phyloP scores from a whole-genome alignment of 169 alveolate species.

The Plasmodium fragile region DNA sequence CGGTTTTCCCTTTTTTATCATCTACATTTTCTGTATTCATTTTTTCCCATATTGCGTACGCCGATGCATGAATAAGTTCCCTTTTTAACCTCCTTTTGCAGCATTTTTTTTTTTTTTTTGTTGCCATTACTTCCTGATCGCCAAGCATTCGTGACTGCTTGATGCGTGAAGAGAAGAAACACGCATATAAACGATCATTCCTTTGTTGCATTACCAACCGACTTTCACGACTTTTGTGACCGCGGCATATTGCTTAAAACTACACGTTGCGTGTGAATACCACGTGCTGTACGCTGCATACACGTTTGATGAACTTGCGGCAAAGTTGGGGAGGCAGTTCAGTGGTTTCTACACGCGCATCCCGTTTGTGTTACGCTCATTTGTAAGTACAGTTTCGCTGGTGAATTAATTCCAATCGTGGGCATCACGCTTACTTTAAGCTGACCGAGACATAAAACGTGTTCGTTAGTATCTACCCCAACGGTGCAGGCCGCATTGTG shows the following conservation, averaged over 20 bases:
- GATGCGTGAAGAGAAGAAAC: background rate
- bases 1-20: background rate
- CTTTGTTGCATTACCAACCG: background rate
- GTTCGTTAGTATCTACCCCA: background rate
- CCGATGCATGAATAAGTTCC: background rate
- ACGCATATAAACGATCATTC: background rate
- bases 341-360: background rate
- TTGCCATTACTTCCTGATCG: background rate
- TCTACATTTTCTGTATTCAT: background rate
- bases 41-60: conserved; percentile 2
- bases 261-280: background rate
- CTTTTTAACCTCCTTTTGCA: background rate
- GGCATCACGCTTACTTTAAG: background rate
- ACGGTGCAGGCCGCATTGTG: background rate
- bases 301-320: background rate
- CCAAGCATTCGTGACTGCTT: background rate
- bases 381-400: background rate
- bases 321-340: background rate
- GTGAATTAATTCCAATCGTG: background rate
- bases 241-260: background rate
- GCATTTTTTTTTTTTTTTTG: background rate
- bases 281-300: too few relatives aligned
- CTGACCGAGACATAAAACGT: background rate
- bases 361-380: background rate
- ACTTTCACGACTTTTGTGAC: background rate